A percentile compares a stretch with the other conserved stretches of the same genome.
Conservation (phyloP, 2,329 filamentous ascomycete species). For the Botrytis fragariae region DNA sequence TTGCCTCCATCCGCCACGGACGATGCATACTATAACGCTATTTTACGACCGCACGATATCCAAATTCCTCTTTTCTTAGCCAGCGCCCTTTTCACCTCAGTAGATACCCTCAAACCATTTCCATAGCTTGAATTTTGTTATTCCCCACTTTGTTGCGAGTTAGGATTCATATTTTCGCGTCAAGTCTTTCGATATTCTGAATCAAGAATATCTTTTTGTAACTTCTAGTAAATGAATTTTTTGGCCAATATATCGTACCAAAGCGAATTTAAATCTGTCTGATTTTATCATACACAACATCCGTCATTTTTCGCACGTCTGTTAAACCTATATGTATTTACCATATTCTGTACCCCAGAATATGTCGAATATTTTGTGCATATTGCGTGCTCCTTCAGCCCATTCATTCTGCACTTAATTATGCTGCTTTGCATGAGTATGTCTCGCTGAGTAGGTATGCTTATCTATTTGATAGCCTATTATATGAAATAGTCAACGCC, state of each 20-base stretch:
- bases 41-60: neutral
- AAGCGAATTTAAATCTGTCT: neutral
- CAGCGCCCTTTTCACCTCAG: neutral
- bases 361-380: slow-evolving; percentile 8
- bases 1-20: neutral
- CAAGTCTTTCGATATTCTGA: neutral
- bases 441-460: neutral
- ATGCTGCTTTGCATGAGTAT: neutral
- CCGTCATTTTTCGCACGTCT: neutral
- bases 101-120: slow-evolving; percentile 1
- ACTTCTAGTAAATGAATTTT: neutral
- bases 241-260: neutral
- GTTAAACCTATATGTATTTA: neutral
- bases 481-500: neutral
- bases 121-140: neutral
- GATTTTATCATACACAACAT: neutral
- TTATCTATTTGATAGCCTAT: neutral
- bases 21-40: neutral
- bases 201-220: neutral
- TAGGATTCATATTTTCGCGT: neutral
- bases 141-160: neutral
- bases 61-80: neutral
- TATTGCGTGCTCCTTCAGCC: slow-evolving; percentile 17
- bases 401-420: neutral
- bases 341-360: neutral